These are phyloP conservation scores for Fraxinus platypoda DNA, from an alignment of 305 asterid genomes.

Conservation along the genomic window DNA sequence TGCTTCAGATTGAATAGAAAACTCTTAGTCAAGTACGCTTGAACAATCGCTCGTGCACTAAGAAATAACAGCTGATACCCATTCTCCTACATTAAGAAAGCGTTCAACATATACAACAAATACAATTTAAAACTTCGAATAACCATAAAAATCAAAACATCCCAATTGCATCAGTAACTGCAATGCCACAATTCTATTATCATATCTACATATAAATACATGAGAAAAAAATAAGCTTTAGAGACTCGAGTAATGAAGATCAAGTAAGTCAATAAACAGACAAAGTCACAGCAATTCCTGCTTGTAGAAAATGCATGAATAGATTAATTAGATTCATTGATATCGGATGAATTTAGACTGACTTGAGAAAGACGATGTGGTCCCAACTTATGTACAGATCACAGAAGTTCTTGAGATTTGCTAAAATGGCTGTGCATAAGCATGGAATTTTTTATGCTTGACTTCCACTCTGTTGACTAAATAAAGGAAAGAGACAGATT, in stretches of 20 bases:
- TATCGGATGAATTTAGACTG: neutral
- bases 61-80: conserved; percentile 90
- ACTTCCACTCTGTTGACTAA: neutral
- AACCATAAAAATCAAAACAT: neutral
- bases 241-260: neutral
- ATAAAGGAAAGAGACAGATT: neutral
- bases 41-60: conserved; percentile 94
- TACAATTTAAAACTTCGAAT: neutral
- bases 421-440: neutral
- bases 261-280: neutral
- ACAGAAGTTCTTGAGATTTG: neutral
- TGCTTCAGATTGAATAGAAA: conserved; percentile 79
- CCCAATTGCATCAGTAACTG: neutral
- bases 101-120: neutral
- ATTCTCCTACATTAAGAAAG: conserved; percentile 56
- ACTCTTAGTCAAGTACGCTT: conserved; percentile 83
- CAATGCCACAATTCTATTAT: neutral
- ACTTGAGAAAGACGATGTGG: neutral
- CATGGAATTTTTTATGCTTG: neutral
- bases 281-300: neutral
- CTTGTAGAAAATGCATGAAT: neutral
- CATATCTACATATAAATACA: neutral
- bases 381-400: neutral
- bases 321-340: neutral
- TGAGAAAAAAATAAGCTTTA: neutral